Percentiles rank a stretch among this genome's conserved stretches.
Evolutionary conservation across 2,329 filamentous ascomycete species (phyloP).

Genomic region (Trichoderma aggressivum): DNA sequence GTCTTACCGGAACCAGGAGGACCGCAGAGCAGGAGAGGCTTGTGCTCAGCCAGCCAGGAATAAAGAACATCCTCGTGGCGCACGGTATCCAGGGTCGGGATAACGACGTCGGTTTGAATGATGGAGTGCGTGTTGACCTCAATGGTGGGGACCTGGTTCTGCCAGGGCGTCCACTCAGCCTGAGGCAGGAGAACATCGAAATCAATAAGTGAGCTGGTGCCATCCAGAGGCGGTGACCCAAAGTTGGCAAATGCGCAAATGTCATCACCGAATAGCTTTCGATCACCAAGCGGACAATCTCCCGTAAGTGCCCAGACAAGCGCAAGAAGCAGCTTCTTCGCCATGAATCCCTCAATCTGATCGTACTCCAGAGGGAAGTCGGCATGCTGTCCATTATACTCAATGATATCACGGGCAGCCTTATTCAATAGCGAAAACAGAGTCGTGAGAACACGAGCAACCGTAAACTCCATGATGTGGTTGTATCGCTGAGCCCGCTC

Average conservation of each 20-base stretch:
- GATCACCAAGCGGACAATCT: conserved; percentile 83
- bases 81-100: conserved; percentile 94
- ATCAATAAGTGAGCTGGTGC: conserved; percentile 85
- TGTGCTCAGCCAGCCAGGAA: conserved; percentile 98
- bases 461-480: conserved; percentile 98
- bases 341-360: conserved; percentile 82
- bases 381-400: conserved; percentile 91
- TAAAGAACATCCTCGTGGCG: conserved; percentile 99
- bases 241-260: conserved; percentile 80
- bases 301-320: conserved; percentile 95
- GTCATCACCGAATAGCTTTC: conserved; percentile 84
- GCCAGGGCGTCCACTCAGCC: conserved; percentile 89
- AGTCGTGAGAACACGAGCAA: conserved; percentile 84
- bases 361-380: conserved; percentile 92
- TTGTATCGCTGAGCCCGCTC: conserved; percentile 73
- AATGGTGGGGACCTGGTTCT: conserved; percentile 86
- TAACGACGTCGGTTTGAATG: conserved; percentile 96
- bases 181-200: conserved; percentile 86
- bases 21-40: conserved; percentile 91
- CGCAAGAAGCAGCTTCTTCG: conserved; percentile 91
- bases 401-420: conserved; percentile 82
- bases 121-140: conserved; percentile 99
- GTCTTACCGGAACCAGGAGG: conserved; percentile 99
- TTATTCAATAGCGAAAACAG: conserved; percentile 96
- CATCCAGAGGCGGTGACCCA: conserved; percentile 75